Conservation (phyloP, 129 eudicot species). For the carrot (Daucus carota) region DNA sequence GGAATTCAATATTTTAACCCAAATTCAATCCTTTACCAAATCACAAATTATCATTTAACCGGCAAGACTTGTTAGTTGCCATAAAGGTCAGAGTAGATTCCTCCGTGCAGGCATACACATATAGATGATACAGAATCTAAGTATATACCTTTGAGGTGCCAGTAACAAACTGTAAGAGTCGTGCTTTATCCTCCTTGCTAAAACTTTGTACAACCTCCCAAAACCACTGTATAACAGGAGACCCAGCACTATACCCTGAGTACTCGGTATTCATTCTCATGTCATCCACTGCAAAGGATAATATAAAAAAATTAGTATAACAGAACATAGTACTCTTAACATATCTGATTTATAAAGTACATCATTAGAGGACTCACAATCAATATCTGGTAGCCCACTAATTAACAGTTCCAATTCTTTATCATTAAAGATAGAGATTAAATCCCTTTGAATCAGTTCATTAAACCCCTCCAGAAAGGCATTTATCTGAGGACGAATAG, state of each 20-base stretch:
- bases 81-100: background rate
- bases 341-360: background rate
- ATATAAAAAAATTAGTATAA: background rate
- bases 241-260: constrained; percentile 88
- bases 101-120: background rate
- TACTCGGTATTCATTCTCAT: constrained; percentile 95
- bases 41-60: background rate
- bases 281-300: constrained; percentile 69
- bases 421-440: constrained; percentile 84
- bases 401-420: constrained; percentile 89
- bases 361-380: constrained; percentile 43
- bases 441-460: constrained; percentile 68
- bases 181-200: constrained; percentile 99
- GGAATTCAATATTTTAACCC: background rate
- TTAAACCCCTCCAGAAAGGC: constrained; percentile 91
- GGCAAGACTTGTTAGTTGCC: background rate
- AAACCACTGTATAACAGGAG: constrained; percentile 96
- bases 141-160: constrained; percentile 88
- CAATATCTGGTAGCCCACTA: constrained; percentile 97
- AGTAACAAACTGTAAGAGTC: constrained; percentile 92
- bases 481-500: constrained; percentile 98
- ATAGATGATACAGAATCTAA: background rate
- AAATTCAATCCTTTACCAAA: background rate
- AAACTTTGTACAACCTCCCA: constrained; percentile 95
- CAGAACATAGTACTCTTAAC: background rate